These are phyloP conservation scores for Phytophthora aleatoria DNA, from an alignment of 352 stramenopile species.

Conservation along the genomic window DNA sequence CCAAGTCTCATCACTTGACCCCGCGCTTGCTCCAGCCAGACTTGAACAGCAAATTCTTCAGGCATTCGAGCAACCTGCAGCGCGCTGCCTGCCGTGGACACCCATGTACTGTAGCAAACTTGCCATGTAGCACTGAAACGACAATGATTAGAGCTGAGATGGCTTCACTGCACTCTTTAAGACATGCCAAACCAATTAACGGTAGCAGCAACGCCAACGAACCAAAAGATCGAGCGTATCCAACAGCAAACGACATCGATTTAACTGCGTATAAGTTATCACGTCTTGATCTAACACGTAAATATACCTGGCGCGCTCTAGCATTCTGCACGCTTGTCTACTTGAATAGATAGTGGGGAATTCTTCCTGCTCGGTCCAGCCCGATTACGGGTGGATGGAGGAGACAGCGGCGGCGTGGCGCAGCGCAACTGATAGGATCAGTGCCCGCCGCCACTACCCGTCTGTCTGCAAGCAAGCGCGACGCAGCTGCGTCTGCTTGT, in stretches of 20 bases:
- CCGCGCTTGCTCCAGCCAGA: slow-evolving; percentile 1
- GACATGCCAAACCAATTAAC: not conserved
- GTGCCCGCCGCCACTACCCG: slow-evolving; percentile 4
- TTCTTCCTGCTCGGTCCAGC: slow-evolving; percentile 4
- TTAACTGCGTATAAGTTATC: slow-evolving; percentile 46
- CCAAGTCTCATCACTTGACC: slow-evolving; percentile 3
- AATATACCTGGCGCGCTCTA: slow-evolving; percentile 35
- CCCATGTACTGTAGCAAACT: too few species aligned
- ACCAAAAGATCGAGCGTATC: not conserved
- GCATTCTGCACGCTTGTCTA: slow-evolving; percentile 27
- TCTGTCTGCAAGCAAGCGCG: slow-evolving; percentile 20
- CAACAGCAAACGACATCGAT: slow-evolving; percentile 27
- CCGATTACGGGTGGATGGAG: slow-evolving; percentile 15
- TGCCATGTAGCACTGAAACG: not conserved
- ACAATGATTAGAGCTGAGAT: slow-evolving; percentile 1
- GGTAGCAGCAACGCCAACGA: not conserved
- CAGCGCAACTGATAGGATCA: slow-evolving; percentile 22
- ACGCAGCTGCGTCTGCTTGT: slow-evolving; percentile 33
- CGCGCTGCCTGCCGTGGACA: not conserved
- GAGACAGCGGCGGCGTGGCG: slow-evolving; percentile 6
- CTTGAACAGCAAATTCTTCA: slow-evolving; percentile 10
- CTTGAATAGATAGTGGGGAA: slow-evolving; percentile 37
- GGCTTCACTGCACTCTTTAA: not conserved
- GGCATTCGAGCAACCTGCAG: slow-evolving; percentile 19
- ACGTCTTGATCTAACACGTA: slow-evolving; percentile 40